A percentile compares a stretch with the other conserved stretches of the same genome.
Conservation (phyloP, 495 filamentous ascomycete genomes). For the Baudoinia panamericana region DNA sequence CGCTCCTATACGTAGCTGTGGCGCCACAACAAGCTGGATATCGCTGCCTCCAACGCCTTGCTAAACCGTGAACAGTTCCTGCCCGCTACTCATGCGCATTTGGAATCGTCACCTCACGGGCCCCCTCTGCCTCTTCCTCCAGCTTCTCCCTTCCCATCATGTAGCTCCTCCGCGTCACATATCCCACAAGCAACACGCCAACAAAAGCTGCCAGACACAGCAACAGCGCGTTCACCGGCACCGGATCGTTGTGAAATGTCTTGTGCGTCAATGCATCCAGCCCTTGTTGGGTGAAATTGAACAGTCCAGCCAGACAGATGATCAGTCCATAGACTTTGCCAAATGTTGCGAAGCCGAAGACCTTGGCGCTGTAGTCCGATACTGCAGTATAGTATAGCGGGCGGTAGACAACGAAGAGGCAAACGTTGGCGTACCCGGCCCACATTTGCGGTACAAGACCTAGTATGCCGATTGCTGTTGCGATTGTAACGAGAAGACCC, state of each 20-base stretch:
- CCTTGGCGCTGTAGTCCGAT: slow-evolving; percentile 82
- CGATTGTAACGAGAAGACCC: slow-evolving; percentile 53
- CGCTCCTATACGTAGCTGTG: too few relatives aligned
- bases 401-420: slow-evolving; percentile 65
- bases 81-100: slow-evolving; percentile 21
- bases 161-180: slow-evolving; percentile 26
- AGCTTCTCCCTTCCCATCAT: slow-evolving; percentile 24
- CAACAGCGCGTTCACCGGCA: slow-evolving; percentile 64
- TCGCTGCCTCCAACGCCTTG: neutral
- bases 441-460: slow-evolving; percentile 56
- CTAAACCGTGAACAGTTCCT: neutral
- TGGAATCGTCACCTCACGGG: slow-evolving; percentile 27
- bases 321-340: slow-evolving; percentile 92
- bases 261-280: slow-evolving; percentile 70
- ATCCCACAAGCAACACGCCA: slow-evolving; percentile 27
- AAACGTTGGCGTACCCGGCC: slow-evolving; percentile 67
- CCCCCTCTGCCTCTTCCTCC: slow-evolving; percentile 30
- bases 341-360: slow-evolving; percentile 91
- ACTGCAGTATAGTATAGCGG: slow-evolving; percentile 68
- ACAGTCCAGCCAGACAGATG: slow-evolving; percentile 74
- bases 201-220: slow-evolving; percentile 44
- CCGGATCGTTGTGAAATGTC: slow-evolving; percentile 55
- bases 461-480: slow-evolving; percentile 65
- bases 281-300: slow-evolving; percentile 76
- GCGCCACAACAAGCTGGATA: too few relatives aligned